Base-by-base conservation (phyloP, 75 land plant genomes). In the Cryptomeria japonica region DNA sequence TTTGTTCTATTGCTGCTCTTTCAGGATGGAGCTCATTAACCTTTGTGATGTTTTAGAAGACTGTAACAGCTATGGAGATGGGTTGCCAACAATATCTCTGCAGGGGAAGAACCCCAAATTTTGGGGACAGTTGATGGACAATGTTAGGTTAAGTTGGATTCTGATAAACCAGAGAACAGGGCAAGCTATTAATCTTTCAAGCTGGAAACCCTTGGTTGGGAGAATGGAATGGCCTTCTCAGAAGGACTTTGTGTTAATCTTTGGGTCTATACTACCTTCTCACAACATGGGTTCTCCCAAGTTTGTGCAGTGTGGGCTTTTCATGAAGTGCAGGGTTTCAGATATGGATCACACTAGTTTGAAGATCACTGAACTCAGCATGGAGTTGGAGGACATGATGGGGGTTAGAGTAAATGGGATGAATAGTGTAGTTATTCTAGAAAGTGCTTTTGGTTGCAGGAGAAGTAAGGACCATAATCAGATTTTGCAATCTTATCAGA, bases 91-190 rank as follows among this genome's bases (percentile, higher is more conserved):
- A 18, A 56, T 46, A 38, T 46, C 5, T 32, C 87, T 53, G 86
- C 31, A 89, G 42, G 91, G 85, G 14, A 91, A 90, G 56, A 79
- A 85, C 15, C 91, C 88, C 3, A 83, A 61, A 18, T 61, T 92
- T 25, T 92, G 89, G 93, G 90, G 77, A 11, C 82, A 86, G 16
- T 34, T 90, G 79, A 80, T 75, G n/a, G 93, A 86, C 19, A 85
- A 90, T 39, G 61, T 90, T 55, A 88, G 89, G 34, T 79, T 88
- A 5, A 92, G 92, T 83, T 92, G 93, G 93, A 92, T 92, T 14
- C 25, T 92, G 31, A 86, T 92, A 36, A 87, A 90, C 83, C 84
- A 86, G 87, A 72, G 22, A 47, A 92, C 86, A 10, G 56, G 77
- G 36, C 88, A 80, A 44, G 88, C 88, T 87, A 89, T 77, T 0